These are phyloP conservation scores for Novymonas esmeraldas DNA, from an alignment of 208 protist genomes.

Conservation along the genomic window DNA sequence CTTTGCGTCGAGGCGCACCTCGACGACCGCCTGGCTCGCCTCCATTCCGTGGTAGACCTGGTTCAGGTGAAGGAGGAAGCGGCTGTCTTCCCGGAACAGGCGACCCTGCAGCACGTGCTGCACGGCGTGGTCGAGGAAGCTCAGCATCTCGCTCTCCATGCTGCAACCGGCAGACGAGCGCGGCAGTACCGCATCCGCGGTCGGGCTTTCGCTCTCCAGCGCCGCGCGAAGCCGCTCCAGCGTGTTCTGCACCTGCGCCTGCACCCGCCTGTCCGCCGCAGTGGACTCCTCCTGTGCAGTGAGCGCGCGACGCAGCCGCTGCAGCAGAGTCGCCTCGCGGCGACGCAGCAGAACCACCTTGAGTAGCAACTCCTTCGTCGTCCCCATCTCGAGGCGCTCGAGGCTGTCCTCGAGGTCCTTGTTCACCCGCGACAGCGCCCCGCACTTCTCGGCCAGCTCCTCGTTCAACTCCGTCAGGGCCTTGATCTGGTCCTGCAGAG, in stretches of 20 bases:
- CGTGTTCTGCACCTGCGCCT: constrained; percentile 52
- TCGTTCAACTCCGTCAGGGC: constrained; percentile 50
- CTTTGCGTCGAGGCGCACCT: constrained; percentile 44
- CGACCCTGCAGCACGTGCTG: constrained; percentile 49
- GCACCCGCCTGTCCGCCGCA: constrained; percentile 40
- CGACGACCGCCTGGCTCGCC: constrained; percentile 46
- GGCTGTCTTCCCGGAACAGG: constrained; percentile 80
- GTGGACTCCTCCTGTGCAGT: constrained; percentile 54
- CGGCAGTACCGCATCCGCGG: constrained; percentile 71
- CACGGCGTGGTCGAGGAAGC: constrained; percentile 52
- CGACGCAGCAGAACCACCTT: constrained; percentile 85
- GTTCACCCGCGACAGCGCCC: constrained; percentile 44
- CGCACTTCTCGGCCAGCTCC: constrained; percentile 53
- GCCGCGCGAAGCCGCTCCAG: constrained; percentile 69
- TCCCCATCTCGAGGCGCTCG: constrained; percentile 38
- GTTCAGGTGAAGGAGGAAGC: constrained; percentile 69
- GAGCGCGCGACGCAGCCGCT: constrained; percentile 72
- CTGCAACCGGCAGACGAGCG: constrained; percentile 50
- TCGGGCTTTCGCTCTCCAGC: constrained; percentile 52
- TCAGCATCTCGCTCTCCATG: constrained; percentile 65
- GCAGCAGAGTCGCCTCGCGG: constrained; percentile 76
- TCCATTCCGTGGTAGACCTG: constrained; percentile 68
- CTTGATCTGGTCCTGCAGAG: constrained; percentile 36
- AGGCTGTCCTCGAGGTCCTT: constrained; percentile 59
- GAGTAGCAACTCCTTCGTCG: constrained; percentile 67